Evolutionary conservation across 768 basidiomycete genomes (phyloP), one percentile per base, ranked within the genome.

Genomic region (Hortiboletus campestris): DNA sequence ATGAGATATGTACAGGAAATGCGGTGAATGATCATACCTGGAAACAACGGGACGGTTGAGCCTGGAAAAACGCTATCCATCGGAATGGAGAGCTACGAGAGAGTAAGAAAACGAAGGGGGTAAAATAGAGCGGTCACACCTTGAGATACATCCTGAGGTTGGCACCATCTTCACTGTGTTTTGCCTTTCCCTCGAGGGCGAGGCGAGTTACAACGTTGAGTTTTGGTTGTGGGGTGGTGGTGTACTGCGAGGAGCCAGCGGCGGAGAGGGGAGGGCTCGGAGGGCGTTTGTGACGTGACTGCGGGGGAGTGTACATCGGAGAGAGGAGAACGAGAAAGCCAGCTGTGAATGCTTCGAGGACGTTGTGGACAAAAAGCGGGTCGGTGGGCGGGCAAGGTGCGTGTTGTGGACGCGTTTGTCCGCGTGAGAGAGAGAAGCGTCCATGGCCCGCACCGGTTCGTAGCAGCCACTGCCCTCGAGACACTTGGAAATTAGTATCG

Each of bases 141-240:
- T 88, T 91, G 60, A 92, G 78, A 72, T 88, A 91, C 78, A 91
- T 84, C 61, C 78, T 84, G 48, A 91, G 80, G 17, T 81, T 74
- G 35, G 82, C 87, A 38, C 83, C 85, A 63, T 89, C 86, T 43
- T 80, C 75, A 2, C 79, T 82, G 52, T 80, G 79, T 69, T 82
- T 86, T 20, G 84, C 83, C 70, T 83, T 85, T 31, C 89, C 89
- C 64, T 89, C 86, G 46, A 91, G 82, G 22, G 83, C 84, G 32
- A 91, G 78, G 48, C 86, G 85, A 45, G 87, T 84, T 4, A 90
- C 87, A 16, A 91, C 74, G 65, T 88, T 89, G 48, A 84, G 63
- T 64, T 80, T 84, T 47, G 76, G 75, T 53, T 73, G 72, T 9
- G 75, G 73, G 22, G 69, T 73, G 11, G 79, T 72, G 0, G 78